Evolutionary conservation across 495 filamentous ascomycete species (phyloP), one percentile per base, ranked within the genome.

Genomic region (Neurospora sp.): DNA sequence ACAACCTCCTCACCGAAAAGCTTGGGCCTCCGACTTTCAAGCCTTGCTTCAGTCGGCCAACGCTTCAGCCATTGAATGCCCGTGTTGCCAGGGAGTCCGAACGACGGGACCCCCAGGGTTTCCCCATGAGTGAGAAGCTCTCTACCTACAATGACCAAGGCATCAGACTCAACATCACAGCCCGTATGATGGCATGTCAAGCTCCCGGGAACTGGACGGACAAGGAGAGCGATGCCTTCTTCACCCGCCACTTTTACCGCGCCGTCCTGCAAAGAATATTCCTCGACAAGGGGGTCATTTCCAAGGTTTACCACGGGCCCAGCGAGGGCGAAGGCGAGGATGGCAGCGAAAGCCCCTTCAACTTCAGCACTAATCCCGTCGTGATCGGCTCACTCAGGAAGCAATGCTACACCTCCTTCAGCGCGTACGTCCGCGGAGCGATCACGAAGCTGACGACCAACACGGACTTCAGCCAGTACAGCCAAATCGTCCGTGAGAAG

Each of bases 181-280:
- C 96, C 0, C 87, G 96, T 37, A 96, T 96, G 88, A 97, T 98
- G 96, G 94, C 94, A 40, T 92, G 95, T 16, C 96, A 99, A 83
- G 96, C 96, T 2, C 94, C 95, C 0, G 86, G 91, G 38, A 98
- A 98, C 80, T 99, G 96, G 96, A 92, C 91, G 10, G 81, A 83
- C 16, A 84, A 85, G 27, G 93, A 96, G 62, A 96, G 92, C 80
- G 92, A 94, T 39, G 83, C 83, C 3, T 98, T 98, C 83, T 98
- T 98, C 83, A 96, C 90, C 1, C 88, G 96, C 6, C 96, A 99
- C 78, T 97, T 94, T 82, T 99, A 93, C 83, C 92, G 96, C 35
- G 93, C 94, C 1, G 87, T 99, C 2, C 84, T 98, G 18, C 96
- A 99, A 81, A 91, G 90, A 39, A 90, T 99, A 14, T 93, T 99